Percentiles rank a stretch among this genome's conserved stretches.
phyloP scores from a whole-genome alignment of 1,284 basidiomycete species.

The Ustilago loliicola region DNA sequence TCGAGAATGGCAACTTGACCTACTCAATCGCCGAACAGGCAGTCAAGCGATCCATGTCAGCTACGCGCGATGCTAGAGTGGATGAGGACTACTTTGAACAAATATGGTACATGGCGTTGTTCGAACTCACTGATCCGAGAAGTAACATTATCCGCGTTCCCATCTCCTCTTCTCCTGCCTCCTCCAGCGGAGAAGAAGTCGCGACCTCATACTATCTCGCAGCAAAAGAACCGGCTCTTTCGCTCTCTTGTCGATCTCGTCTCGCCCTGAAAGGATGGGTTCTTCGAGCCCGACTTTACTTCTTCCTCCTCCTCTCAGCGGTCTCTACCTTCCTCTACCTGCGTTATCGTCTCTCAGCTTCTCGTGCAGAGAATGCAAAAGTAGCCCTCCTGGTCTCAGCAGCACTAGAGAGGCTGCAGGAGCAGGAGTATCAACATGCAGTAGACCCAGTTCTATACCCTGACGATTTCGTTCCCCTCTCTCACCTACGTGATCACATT shows the following conservation, averaged over 20 bases:
- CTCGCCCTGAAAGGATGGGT: slow-evolving; percentile 50
- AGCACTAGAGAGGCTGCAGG: slow-evolving; percentile 53
- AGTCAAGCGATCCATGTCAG: slow-evolving; percentile 50
- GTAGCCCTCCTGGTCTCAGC: slow-evolving; percentile 47
- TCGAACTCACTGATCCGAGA: slow-evolving; percentile 54
- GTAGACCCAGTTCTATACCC: slow-evolving; percentile 84
- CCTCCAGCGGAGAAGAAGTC: slow-evolving; percentile 8
- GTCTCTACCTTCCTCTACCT: slow-evolving; percentile 19
- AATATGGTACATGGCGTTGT: slow-evolving; percentile 64
- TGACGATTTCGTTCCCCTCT: slow-evolving; percentile 84
- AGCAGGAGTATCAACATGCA: slow-evolving; percentile 81
- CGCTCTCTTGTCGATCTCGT: slow-evolving; percentile 41
- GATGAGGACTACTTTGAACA: slow-evolving; percentile 57
- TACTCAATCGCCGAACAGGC: slow-evolving; percentile 34
- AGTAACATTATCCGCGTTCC: slow-evolving; percentile 41
- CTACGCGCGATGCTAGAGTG: slow-evolving; percentile 28
- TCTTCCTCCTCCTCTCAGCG: slow-evolving; percentile 18
- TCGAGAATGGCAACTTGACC: slow-evolving; percentile 35
- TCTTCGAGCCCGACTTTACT: slow-evolving; percentile 37
- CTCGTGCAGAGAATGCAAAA: slow-evolving; percentile 28
- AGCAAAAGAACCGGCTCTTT: slow-evolving; percentile 37
- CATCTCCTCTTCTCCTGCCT: slow-evolving; percentile 16
- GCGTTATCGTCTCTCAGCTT: slow-evolving; percentile 24
- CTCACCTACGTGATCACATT: slow-evolving; percentile 90
- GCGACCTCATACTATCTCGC: slow-evolving; percentile 33